These are phyloP conservation scores for Tolypocladium pustulatum DNA, from an alignment of 2,329 filamentous ascomycete species.

Conservation along the genomic window DNA sequence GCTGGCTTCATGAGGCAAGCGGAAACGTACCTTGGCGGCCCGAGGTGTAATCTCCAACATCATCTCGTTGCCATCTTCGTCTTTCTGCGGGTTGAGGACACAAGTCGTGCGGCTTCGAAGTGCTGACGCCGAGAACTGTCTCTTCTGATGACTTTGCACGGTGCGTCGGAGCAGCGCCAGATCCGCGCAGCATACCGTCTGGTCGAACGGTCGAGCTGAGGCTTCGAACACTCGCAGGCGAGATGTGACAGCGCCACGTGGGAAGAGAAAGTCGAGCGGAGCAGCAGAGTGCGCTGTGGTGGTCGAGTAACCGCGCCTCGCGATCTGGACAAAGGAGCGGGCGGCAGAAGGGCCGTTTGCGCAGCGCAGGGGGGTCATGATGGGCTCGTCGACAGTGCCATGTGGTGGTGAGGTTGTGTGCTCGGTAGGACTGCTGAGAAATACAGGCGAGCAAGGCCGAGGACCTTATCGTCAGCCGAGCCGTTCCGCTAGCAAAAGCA, in stretches of 20 bases:
- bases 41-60: conserved; percentile 72
- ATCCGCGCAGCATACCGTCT: background rate
- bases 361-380: conserved; percentile 28
- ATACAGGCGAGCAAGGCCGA: conserved; percentile 1
- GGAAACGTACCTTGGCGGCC: conserved; percentile 56
- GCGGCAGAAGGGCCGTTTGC: conserved; percentile 26
- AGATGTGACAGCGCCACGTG: conserved; percentile 13
- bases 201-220: background rate
- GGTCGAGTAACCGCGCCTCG: conserved; percentile 21
- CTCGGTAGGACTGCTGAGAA: conserved; percentile 5
- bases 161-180: background rate
- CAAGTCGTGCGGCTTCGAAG: conserved; percentile 32
- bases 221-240: conserved; percentile 1
- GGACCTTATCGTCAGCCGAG: conserved; percentile 1
- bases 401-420: conserved; percentile 3
- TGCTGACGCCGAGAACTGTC: conserved; percentile 27
- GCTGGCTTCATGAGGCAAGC: background rate
- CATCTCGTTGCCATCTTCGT: conserved; percentile 81
- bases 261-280: conserved; percentile 30
- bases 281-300: conserved; percentile 11
- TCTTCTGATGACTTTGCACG: conserved; percentile 1
- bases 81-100: conserved; percentile 61
- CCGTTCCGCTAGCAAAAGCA: background rate
- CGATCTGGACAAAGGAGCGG: conserved; percentile 30
- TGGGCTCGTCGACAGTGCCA: background rate